Base-by-base conservation (phyloP, 1,139 yeast genomes). In the Hansenula anomala region DNA sequence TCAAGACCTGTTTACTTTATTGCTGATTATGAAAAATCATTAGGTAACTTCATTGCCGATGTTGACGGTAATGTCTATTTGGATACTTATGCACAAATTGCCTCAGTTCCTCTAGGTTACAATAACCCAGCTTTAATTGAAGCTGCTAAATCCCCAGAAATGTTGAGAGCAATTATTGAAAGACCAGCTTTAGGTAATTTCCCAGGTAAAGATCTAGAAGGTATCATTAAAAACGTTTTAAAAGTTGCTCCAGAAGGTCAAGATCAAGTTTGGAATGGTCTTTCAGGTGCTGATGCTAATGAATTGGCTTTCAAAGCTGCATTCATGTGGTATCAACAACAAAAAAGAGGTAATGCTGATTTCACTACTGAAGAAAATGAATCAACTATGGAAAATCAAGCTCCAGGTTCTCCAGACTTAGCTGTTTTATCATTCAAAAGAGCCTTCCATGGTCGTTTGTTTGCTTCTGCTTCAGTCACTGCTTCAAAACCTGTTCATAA, bases 271-370 rank as follows among this genome's bases (percentile, higher is more conserved):
- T 80, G 88, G 84, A 77, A 83, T 22, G 83, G 85, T 13, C 69
- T 80, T 36, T 73, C 83, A 32, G 89, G 90, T 37, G 80, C 88
- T 3, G 84, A 79, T 60, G 89, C 90, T 41, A 82, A 81, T 55
- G 90, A 82, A 61, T 71, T 82, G 46, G 89, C 90, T 4, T 81
- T 71, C 63, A 81, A 82, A 58, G 89, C 89, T 17, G 89, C 89
- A 6, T 80, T 80, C 55, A 80, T 81, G 79, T 80, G 73, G 64
- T 85, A 80, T 57, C 82, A 78, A 46, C 67, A 75, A 34, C 70
- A 73, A 48, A 67, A 66, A 49, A 73, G 89, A 61, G 84, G 82
- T 33, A 60, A 64, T 13, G 58, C 64, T 33, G 77, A 69, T 30
- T 80, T 80, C 54, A 61, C 81, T 8, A 52, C 56, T 15, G 82